Percentiles rank a stretch among this genome's conserved stretches.
Conservation (phyloP, 129 eudicot species). For the Artemisia tridentata region DNA sequence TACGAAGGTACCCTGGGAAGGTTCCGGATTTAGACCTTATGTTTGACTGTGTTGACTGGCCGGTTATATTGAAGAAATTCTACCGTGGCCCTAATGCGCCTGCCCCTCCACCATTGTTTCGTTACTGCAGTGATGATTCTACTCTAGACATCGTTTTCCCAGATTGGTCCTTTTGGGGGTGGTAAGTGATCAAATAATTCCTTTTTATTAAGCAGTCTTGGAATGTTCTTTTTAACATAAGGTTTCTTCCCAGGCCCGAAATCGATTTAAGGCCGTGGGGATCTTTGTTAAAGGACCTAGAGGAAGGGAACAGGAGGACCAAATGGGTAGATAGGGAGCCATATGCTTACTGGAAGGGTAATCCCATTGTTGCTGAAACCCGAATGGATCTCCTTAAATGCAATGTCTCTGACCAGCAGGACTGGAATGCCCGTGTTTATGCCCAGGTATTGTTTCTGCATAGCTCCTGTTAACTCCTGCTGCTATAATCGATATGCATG, state of each 20-base stretch:
- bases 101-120: conserved; percentile 48
- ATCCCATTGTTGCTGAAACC: conserved; percentile 33
- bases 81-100: conserved; percentile 33
- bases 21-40: conserved; percentile 54
- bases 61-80: conserved; percentile 31
- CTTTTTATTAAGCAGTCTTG: background rate
- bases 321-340: conserved; percentile 42
- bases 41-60: conserved; percentile 54
- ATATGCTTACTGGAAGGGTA: conserved; percentile 46
- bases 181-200: conserved; percentile 33
- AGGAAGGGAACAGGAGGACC: conserved; percentile 37
- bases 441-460: conserved; percentile 28
- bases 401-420: conserved; percentile 26
- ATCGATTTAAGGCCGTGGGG: conserved; percentile 41
- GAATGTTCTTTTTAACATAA: background rate
- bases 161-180: conserved; percentile 74
- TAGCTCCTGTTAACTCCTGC: background rate
- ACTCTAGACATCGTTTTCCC: conserved; percentile 56
- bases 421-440: conserved; percentile 35
- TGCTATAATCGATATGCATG: background rate
- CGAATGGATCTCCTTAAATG: conserved; percentile 33
- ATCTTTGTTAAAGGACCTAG: conserved; percentile 34
- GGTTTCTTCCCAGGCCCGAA: conserved; percentile 34
- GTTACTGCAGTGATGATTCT: conserved; percentile 55
- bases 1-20: conserved; percentile 50